Evolutionary conservation across 208 protist genomes (phyloP), one percentile per base, ranked within the genome.

Genomic region (Porcisia deanei): DNA sequence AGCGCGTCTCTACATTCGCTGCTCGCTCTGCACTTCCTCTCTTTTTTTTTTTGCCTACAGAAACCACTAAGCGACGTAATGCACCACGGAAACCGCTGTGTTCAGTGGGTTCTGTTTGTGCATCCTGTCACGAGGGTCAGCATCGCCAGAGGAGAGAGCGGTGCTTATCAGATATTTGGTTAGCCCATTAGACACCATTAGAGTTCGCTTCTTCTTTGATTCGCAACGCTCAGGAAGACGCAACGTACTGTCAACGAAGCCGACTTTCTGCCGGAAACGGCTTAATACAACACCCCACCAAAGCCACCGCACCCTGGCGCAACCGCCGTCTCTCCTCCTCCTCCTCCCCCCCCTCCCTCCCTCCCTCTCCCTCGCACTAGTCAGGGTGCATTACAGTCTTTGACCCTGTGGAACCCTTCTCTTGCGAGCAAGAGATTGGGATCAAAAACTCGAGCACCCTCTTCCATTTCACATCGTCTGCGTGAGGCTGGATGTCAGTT

Each of bases 401-500:
- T 18, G 41, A 4, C 39, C 7, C 41, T 67, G 60, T 67, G 20
- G 41, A 43, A 14, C 8, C 14, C 22, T 9, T n/a, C 25, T 18
- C 39, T 16, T 52, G 41, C 63, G 4, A 30, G 5, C 20, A 1
- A 47, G 14, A 9, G 60, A 45, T 43, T 45, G 18, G 0, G 3
- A 20, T 18, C 14, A 20, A 14, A 14, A 8, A 18, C 14, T 60
- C 47, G 8, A 49, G 41, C 30, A 22, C 34, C 22, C 0, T 55
- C 22, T 1, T 2, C 3, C 25, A 30, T 25, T 47, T 43, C 18
- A 67, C 18, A 67, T 25, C 63, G 22, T 10, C 14, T 2, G n/a
- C 14, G 16, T 18, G 12, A 20, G 63, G 16, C 25, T 49, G 37
- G 0, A 82, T 82, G 78, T 69, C 78, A 12, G 73, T 71, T 8